Base-by-base conservation (phyloP, 805 yeast species). In the Suhomyces pyralidae region DNA sequence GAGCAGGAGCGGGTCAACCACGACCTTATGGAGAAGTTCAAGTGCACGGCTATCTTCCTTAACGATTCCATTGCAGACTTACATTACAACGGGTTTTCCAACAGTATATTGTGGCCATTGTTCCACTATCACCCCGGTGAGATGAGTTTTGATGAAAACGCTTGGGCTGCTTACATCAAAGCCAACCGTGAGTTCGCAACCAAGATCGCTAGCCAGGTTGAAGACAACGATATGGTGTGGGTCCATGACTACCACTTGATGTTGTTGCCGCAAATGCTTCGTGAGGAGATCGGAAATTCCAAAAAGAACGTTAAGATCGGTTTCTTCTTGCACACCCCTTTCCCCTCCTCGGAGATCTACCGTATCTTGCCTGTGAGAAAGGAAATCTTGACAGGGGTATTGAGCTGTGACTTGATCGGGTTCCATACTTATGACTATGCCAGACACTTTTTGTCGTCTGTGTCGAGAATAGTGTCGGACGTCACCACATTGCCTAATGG, bases 351-450 rank as follows among this genome's bases (percentile, higher is more conserved):
- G 52, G 99, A 94, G 67, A 93, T 94, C 55, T 94, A 94, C 74
- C 79, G 99, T 66, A 92, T 96, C 51, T 76, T 94, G 61, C 99
- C 99, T 0, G 99, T 96, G 14, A 81, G 99, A 70, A 84, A 86
- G 60, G 98, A 96, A 68, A 90, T 94, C 49, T 74, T 94, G 61
- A 82, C 81, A 56, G 99, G 99, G 52, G 96, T 94, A 2, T 76
- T 94, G 64, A 86, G 94, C 61, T 93, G 98, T 73, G 96, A 94
- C 67, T 78, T 96, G 62, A 84, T 94, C 64, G 99, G 99, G 0
- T 94, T 94, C 80, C 99, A 94, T 69, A 94, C 99, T n/a, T 96
- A 94, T 69, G 99, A 94, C 69, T 94, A 94, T 65, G 98, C 97
- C 10, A 81, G 99, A 61, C 99, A 94, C 75, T 94, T 96, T 71